Conservation (phyloP, 192 early-diverging fungal species). For the Backusella mclennaniae region DNA sequence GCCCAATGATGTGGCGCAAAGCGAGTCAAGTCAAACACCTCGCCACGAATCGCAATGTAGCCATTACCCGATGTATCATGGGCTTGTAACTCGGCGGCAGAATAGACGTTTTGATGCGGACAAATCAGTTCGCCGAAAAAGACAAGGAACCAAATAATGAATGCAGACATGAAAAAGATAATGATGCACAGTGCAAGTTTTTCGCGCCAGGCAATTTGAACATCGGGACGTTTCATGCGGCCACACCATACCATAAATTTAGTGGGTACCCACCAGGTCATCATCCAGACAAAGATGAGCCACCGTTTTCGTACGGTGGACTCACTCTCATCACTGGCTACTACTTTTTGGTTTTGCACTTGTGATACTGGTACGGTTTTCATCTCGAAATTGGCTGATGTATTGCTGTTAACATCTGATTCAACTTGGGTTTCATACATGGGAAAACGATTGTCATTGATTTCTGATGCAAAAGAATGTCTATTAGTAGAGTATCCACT, state of each 20-base stretch:
- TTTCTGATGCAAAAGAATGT: slow-evolving; percentile 33
- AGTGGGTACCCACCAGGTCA: slow-evolving; percentile 83
- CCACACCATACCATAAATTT: slow-evolving; percentile 66
- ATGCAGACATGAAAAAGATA: slow-evolving; percentile 74
- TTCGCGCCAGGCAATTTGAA: slow-evolving; percentile 95
- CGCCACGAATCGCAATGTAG: slow-evolving; percentile 73
- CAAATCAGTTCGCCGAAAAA: slow-evolving; percentile 75
- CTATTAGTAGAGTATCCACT: slow-evolving; percentile 22
- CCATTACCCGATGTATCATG: slow-evolving; percentile 50
- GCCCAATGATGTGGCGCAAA: slow-evolving; percentile 57
- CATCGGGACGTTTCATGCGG: slow-evolving; percentile 73
- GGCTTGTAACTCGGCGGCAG: slow-evolving; percentile 50
- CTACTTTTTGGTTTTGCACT: slow-evolving; percentile 33
- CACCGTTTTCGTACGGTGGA: slow-evolving; percentile 70
- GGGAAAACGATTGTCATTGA: slow-evolving; percentile 1
- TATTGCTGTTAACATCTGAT: slow-evolving; percentile 16
- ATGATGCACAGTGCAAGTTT: slow-evolving; percentile 93
- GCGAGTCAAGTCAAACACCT: slow-evolving; percentile 76
- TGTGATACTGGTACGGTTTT: slow-evolving; percentile 30
- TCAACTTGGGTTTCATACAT: slow-evolving; percentile 20
- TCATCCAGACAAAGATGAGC: slow-evolving; percentile 76
- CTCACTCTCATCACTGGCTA: not conserved
- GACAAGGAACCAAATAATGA: slow-evolving; percentile 86
- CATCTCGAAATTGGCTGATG: not conserved
- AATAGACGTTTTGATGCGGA: slow-evolving; percentile 74